These are phyloP conservation scores for Microsporum ferrugineum DNA, from an alignment of 2,329 filamentous ascomycete species.

Conservation along the genomic window DNA sequence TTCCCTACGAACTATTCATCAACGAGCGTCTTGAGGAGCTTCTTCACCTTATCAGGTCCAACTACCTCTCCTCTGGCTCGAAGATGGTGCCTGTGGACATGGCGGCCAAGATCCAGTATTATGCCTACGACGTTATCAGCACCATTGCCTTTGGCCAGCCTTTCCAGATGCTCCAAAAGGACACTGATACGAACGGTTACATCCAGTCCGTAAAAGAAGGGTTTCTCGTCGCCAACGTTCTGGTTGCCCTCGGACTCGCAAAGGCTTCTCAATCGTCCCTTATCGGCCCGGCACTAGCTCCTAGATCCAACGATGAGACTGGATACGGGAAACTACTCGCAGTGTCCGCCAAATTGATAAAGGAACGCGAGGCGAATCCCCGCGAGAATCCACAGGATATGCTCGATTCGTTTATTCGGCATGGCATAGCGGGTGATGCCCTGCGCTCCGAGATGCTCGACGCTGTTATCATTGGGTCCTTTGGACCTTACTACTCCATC, in stretches of 20 bases:
- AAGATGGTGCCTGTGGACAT: conserved; percentile 32
- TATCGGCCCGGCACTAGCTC: conserved; percentile 2
- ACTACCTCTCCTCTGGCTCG: conserved; percentile 31
- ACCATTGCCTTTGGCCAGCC: conserved; percentile 41
- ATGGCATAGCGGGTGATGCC: neutral
- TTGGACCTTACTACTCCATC: conserved; percentile 1
- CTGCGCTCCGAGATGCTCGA: neutral
- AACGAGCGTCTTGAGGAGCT: conserved; percentile 39
- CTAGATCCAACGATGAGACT: neutral
- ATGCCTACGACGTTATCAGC: conserved; percentile 47
- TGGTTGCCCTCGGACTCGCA: neutral
- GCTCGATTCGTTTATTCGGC: neutral
- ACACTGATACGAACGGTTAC: conserved; percentile 34
- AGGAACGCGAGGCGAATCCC: neutral
- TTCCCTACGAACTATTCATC: conserved; percentile 38
- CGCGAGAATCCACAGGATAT: neutral
- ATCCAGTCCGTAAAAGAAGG: conserved; percentile 20
- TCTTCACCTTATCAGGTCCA: conserved; percentile 39
- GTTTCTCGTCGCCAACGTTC: neutral
- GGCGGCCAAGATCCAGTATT: conserved; percentile 40
- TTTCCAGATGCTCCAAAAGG: conserved; percentile 37
- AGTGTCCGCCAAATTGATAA: neutral
- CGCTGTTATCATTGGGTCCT: neutral
- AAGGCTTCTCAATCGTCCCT: neutral
- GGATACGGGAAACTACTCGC: neutral